A percentile compares a stretch with the other conserved stretches of the same genome.
Conservation (phyloP, 306 rosid species). For the Mimosa pudica region DNA sequence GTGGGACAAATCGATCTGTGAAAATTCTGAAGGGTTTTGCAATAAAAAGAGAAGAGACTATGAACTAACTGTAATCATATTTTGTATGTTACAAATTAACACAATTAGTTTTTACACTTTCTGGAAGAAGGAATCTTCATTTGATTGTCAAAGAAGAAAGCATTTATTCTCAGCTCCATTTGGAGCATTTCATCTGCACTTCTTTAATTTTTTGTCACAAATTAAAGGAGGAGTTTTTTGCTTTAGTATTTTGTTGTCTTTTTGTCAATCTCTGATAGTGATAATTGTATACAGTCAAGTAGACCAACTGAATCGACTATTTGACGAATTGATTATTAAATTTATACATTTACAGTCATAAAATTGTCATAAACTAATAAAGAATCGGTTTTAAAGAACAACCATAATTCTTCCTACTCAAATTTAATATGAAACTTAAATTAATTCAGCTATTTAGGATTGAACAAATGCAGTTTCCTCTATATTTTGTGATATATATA, state of each 20-base stretch:
- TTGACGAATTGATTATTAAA: not conserved
- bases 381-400: not conserved
- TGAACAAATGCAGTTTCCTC: not conserved
- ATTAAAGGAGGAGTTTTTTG: not conserved
- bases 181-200: slow-evolving; percentile 33
- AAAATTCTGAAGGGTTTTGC: slow-evolving; percentile 37
- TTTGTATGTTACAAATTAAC: not conserved
- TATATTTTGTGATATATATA: not conserved
- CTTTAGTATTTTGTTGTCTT: not conserved
- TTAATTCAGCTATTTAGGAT: not conserved
- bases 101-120: slow-evolving; percentile 38
- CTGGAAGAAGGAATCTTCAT: slow-evolving; percentile 59
- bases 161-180: slow-evolving; percentile 64
- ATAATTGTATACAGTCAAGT: not conserved
- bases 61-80: slow-evolving; percentile 15
- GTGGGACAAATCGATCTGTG: slow-evolving; percentile 42
- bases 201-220: slow-evolving; percentile 4
- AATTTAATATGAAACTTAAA: not conserved
- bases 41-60: slow-evolving; percentile 29
- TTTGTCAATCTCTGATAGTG: not conserved
- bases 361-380: not conserved
- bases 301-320: not conserved
- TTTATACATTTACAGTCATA: not conserved
- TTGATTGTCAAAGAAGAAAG: slow-evolving; percentile 90
- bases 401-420: not conserved